Conservation (phyloP, 352 stramenopile genomes). For the Plasmopara viticola region DNA sequence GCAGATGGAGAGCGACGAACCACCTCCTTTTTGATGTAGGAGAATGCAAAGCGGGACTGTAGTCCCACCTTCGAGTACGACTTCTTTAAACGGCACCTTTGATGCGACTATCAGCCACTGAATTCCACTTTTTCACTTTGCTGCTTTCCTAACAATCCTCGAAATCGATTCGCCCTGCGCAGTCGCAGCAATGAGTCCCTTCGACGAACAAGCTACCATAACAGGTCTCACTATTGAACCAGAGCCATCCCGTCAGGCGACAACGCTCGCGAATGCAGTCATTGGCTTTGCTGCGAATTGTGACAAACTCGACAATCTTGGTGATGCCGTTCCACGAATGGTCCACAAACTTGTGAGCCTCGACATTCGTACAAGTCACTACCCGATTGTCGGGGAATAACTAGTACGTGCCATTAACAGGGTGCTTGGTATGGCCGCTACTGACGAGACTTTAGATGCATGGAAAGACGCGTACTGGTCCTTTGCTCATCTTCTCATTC, state of each 20-base stretch:
- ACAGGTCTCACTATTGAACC: constrained; percentile 5
- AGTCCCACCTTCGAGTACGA: too few relatives aligned
- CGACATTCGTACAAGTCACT: constrained; percentile 60
- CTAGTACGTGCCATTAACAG: constrained; percentile 51
- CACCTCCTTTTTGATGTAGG: too few relatives aligned
- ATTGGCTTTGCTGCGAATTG: constrained; percentile 59
- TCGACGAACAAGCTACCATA: not conserved
- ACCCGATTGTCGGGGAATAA: constrained; percentile 52
- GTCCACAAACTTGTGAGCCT: constrained; percentile 58
- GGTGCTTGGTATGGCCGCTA: constrained; percentile 45
- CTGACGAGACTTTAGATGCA: constrained; percentile 47
- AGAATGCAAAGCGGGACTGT: too few relatives aligned
- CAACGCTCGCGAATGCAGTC: constrained; percentile 47
- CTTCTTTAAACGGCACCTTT: too few relatives aligned
- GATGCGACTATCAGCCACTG: too few relatives aligned
- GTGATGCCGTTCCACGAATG: constrained; percentile 47
- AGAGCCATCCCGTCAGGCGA: constrained; percentile 38
- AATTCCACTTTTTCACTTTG: too few relatives aligned
- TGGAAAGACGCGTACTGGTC: constrained; percentile 56
- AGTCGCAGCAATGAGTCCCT: too few relatives aligned
- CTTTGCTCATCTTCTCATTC: constrained; percentile 57
- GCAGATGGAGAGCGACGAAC: too few relatives aligned
- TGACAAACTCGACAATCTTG: constrained; percentile 43
- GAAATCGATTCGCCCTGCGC: too few relatives aligned
- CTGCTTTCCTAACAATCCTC: too few relatives aligned